Conservation (phyloP, 2,329 filamentous ascomycete species). For the Thyridium curvatum region DNA sequence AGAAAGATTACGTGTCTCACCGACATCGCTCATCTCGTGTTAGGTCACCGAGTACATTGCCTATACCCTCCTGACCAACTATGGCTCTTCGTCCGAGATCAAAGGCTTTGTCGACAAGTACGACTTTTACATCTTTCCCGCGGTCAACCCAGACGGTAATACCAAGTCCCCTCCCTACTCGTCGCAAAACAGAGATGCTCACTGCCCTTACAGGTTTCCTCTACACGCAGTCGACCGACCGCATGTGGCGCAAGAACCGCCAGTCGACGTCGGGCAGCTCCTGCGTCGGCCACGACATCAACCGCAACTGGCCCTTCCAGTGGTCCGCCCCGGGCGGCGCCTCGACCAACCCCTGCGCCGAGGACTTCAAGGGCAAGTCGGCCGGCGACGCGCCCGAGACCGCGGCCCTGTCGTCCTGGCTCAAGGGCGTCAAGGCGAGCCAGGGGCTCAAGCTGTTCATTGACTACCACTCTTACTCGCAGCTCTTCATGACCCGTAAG, state of each 20-base stretch:
- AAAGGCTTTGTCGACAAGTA: constrained; percentile 49
- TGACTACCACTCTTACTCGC: constrained; percentile 59
- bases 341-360: constrained; percentile 34
- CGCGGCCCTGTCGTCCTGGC: constrained; percentile 33
- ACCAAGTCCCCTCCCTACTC: not conserved
- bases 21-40: not conserved
- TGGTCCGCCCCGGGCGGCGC: constrained; percentile 37
- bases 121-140: constrained; percentile 60
- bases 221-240: constrained; percentile 48
- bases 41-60: constrained; percentile 45
- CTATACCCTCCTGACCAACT: constrained; percentile 40
- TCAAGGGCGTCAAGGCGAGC: constrained; percentile 20
- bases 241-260: constrained; percentile 58
- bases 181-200: not conserved
- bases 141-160: constrained; percentile 55
- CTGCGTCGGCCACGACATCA: constrained; percentile 49
- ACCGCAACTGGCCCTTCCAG: constrained; percentile 41
- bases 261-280: constrained; percentile 32
- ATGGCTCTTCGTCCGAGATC: constrained; percentile 28
- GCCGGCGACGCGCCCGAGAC: constrained; percentile 44
- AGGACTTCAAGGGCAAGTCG: constrained; percentile 30
- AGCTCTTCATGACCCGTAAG: constrained; percentile 57
- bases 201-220: constrained; percentile 39
- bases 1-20: too few species aligned
- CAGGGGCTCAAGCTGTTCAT: constrained; percentile 55